Conservation (phyloP, 2,329 filamentous ascomycete genomes). For the Metarhizium brunneum region DNA sequence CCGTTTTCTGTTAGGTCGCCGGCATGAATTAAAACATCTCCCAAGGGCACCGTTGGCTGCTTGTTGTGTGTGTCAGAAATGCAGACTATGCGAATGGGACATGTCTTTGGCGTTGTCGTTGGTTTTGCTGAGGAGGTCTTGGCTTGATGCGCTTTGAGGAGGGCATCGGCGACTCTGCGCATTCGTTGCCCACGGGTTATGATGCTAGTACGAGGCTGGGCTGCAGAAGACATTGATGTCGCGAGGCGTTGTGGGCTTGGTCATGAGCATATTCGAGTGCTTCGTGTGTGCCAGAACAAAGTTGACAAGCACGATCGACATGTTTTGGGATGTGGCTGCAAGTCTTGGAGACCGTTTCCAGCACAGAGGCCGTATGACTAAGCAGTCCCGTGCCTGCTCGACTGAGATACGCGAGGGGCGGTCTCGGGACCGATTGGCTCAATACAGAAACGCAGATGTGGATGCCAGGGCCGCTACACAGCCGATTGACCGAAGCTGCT, state of each 20-base stretch:
- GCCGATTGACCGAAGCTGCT: too few species aligned
- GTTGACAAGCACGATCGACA: too few species aligned
- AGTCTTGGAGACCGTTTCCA: too few species aligned
- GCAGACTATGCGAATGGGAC: conserved; percentile 24
- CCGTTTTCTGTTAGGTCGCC: conserved; percentile 38
- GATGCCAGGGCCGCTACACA: too few species aligned
- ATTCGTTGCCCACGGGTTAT: not conserved
- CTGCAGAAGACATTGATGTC: not conserved
- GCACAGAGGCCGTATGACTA: too few species aligned
- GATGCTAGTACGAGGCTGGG: not conserved
- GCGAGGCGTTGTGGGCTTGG: not conserved
- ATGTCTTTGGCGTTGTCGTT: not conserved
- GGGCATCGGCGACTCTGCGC: not conserved
- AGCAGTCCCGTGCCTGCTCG: too few species aligned
- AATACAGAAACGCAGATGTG: too few species aligned
- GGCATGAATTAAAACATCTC: conserved; percentile 37
- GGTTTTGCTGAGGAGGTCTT: not conserved
- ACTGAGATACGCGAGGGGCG: too few species aligned
- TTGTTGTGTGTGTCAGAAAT: conserved; percentile 36
- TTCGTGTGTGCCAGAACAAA: too few species aligned
- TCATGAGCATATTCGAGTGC: too few species aligned
- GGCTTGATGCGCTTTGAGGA: not conserved
- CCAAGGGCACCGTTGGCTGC: conserved; percentile 25
- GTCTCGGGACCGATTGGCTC: too few species aligned
- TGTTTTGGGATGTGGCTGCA: too few species aligned